Base-by-base conservation (phyloP, 495 filamentous ascomycete species). In the Thozetella sp. region DNA sequence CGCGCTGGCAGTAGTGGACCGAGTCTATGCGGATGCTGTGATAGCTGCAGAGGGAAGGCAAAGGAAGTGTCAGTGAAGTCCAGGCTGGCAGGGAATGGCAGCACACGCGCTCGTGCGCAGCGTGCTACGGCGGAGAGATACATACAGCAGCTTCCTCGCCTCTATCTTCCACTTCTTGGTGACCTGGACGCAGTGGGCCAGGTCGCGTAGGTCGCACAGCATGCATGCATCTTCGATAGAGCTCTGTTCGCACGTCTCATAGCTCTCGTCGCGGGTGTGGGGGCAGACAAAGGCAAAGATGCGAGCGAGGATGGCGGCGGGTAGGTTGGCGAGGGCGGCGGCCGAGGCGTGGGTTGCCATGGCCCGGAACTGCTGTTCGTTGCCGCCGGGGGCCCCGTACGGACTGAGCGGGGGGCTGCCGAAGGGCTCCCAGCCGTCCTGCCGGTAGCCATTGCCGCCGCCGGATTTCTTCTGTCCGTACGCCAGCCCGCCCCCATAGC, bases 161-260 rank as follows among this genome's bases (percentile, higher is more conserved):
- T 78, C 67, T 22, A 58, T 61, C 65, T 83, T 85, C 93, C 93
- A 99, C 63, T 79, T 81, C 69, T 83, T 86, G 69, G 83, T 90
- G 43, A 92, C 91, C 60, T 82, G 76, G 22, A 87, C 83, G 72
- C 90, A 93, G 66, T 89, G 86, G 45, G 92, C 88, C 57, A 99
- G 83, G 70, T 98, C 93, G 61, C 93, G 89, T 79, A 96, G 84
- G 77, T 97, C 93, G 79, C 95, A 99, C 25, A 97, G 87, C 91
- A 94, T 93, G 74, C 95, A 99, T 61, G 88, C 90, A 83, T 93
- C 88, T 63, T 89, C 91, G 46, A 88, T 81, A 62, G 88, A 85
- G 46, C 90, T 93, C 67, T 91, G 83, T 76, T 98, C 95, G 56
- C 90, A 93, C 22, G 86, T 86, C 52, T 88, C 84, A 72, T 94